phyloP scores from a whole-genome alignment of 306 rosid genomes.

The Lathyrus aphaca region DNA sequence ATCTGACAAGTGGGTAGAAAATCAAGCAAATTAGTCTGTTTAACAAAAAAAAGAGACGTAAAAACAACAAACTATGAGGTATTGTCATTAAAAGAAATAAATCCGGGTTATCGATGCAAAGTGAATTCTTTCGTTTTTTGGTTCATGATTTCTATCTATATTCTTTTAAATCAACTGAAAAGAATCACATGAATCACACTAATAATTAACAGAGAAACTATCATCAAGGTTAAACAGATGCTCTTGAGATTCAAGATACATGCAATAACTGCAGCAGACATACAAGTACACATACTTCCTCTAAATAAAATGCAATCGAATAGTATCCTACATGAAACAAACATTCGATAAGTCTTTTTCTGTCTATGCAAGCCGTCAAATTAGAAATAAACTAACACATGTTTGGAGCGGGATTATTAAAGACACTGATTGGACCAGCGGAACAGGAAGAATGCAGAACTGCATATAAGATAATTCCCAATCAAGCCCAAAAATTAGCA shows the following conservation, averaged over 20 bases:
- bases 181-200: not conserved
- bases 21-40: conserved; percentile 21
- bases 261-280: not conserved
- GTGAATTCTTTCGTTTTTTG: not conserved
- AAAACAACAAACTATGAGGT: not conserved
- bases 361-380: conserved; percentile 13
- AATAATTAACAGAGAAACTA: conserved; percentile 1
- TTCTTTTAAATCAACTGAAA: conserved; percentile 9
- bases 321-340: conserved; percentile 7
- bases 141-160: not conserved
- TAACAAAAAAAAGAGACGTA: not conserved
- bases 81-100: not conserved
- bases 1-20: conserved; percentile 28
- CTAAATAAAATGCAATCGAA: conserved; percentile 11
- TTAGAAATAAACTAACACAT: conserved; percentile 10
- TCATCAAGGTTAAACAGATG: conserved; percentile 21
- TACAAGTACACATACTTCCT: conserved; percentile 5
- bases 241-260: conserved; percentile 2
- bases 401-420: not conserved
- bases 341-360: not conserved
- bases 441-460: not conserved
- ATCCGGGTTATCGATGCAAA: not conserved
- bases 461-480: not conserved
- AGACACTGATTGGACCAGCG: not conserved
- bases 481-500: not conserved